Evolutionary conservation across 176 grass and related monocot species (phyloP).

Genomic region (Zoysia japonica): DNA sequence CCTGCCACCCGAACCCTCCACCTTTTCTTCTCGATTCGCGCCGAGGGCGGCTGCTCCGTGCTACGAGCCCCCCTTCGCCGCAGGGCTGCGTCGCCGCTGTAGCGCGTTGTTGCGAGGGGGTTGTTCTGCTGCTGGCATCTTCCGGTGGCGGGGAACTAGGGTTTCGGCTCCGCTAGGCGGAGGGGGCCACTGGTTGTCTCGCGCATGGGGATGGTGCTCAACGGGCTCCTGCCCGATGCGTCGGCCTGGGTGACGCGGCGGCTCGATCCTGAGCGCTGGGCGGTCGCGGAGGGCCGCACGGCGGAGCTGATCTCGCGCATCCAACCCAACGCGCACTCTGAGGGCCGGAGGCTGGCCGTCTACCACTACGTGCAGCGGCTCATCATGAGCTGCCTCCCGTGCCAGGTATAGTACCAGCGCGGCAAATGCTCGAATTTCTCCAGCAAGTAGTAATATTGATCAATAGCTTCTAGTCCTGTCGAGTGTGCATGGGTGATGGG

Average conservation of each 20-base stretch:
- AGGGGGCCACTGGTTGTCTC: constrained; percentile 27
- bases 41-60: constrained; percentile 21
- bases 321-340: constrained; percentile 74
- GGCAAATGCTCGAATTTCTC: background rate
- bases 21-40: constrained; percentile 36
- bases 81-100: constrained; percentile 1
- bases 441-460: background rate
- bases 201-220: constrained; percentile 52
- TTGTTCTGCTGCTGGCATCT: background rate
- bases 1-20: background rate
- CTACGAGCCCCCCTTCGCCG: constrained; percentile 5
- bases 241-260: constrained; percentile 47
- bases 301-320: constrained; percentile 70
- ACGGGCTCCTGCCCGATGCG: constrained; percentile 72
- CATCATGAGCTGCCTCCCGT: constrained; percentile 73
- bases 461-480: background rate
- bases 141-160: background rate
- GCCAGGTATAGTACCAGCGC: constrained; percentile 48
- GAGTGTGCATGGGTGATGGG: background rate
- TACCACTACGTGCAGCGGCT: constrained; percentile 68
- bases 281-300: constrained; percentile 59
- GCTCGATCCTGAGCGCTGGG: constrained; percentile 65
- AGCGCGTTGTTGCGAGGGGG: constrained; percentile 18
- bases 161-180: constrained; percentile 16
- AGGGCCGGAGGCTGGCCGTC: constrained; percentile 62